Conservation (phyloP, 129 eudicot genomes). For the Artemisia argyi region DNA sequence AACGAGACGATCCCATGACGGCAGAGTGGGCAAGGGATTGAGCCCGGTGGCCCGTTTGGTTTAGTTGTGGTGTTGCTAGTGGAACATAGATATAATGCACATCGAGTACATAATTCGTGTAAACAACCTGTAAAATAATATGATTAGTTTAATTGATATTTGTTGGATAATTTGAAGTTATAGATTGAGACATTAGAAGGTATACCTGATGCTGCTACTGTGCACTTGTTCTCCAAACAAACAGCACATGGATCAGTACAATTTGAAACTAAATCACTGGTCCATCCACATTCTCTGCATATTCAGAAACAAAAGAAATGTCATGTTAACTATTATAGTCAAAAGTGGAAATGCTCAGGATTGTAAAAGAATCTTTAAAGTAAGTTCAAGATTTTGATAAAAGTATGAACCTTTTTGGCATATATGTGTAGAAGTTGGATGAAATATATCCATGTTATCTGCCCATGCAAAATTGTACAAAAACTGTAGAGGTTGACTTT, state of each 20-base stretch:
- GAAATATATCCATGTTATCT: conserved; percentile 56
- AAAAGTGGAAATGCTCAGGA: background rate
- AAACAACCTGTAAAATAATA: conserved; percentile 56
- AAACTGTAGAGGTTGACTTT: conserved; percentile 7
- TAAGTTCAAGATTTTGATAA: background rate
- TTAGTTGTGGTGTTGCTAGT: conserved; percentile 47
- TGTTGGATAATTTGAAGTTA: background rate
- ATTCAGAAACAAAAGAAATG: background rate
- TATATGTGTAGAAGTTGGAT: background rate
- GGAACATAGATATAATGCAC: conserved; percentile 78
- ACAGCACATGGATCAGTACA: conserved; percentile 81
- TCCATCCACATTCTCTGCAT: conserved; percentile 31
- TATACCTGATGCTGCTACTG: conserved; percentile 94
- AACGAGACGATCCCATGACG: conserved; percentile 77
- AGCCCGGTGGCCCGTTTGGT: conserved; percentile 79
- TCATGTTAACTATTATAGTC: background rate
- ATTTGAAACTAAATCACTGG: conserved; percentile 36
- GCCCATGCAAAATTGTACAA: conserved; percentile 26
- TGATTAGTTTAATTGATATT: background rate
- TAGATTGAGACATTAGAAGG: background rate
- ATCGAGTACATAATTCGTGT: conserved; percentile 83
- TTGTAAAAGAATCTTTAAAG: background rate
- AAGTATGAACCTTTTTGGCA: conserved; percentile 1
- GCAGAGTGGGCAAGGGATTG: conserved; percentile 90
- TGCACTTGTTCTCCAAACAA: conserved; percentile 85